These are phyloP conservation scores for Pseudogymnoascus sp. DNA, from an alignment of 2,329 filamentous ascomycete genomes.

Conservation along the genomic window DNA sequence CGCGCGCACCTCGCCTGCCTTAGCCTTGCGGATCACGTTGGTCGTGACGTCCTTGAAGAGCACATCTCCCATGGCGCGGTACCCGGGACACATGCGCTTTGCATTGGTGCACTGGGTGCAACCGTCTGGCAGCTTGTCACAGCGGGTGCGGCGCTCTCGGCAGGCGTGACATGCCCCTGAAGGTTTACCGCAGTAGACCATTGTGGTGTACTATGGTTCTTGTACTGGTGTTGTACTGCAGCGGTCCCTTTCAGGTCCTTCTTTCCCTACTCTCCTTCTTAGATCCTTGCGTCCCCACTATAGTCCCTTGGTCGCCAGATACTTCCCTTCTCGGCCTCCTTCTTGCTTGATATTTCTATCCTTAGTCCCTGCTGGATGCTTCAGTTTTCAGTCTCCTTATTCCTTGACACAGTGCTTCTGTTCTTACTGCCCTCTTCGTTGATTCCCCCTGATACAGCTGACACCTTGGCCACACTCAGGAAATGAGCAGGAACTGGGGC, in stretches of 20 bases:
- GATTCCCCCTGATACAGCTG: background rate
- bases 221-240: background rate
- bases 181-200: conserved; percentile 51
- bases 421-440: background rate
- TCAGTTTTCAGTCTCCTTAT: background rate
- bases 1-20: conserved; percentile 26
- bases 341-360: background rate
- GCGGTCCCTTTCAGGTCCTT: background rate
- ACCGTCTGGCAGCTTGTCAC: conserved; percentile 42
- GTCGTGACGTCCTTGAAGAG: conserved; percentile 50
- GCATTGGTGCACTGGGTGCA: conserved; percentile 48
- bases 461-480: background rate
- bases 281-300: background rate
- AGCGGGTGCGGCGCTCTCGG: conserved; percentile 47
- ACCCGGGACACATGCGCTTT: conserved; percentile 44
- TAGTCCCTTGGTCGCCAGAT: too few species aligned
- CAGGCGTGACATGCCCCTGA: conserved; percentile 49
- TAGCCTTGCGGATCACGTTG: conserved; percentile 44
- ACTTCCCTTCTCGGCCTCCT: too few species aligned
- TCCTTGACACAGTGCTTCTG: background rate
- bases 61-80: conserved; percentile 45
- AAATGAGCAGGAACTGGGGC: background rate
- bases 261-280: background rate
- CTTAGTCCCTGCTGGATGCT: background rate
- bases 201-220: conserved; percentile 20